A percentile compares a stretch with the other conserved stretches of the same genome.
phyloP scores from a whole-genome alignment of 805 yeast species.

The Pichia ethanolica region DNA sequence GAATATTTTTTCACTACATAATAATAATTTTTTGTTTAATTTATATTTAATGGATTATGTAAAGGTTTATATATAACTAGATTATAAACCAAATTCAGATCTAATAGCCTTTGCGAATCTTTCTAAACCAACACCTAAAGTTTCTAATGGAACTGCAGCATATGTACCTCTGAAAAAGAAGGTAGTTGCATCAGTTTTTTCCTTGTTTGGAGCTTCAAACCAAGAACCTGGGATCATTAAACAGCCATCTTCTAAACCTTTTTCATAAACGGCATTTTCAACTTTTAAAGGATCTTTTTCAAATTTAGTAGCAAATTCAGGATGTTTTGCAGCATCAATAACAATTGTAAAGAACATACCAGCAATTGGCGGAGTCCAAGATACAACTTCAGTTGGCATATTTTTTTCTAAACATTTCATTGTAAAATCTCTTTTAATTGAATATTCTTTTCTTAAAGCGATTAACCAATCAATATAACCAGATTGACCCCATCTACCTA shows the following conservation, averaged over 20 bases:
- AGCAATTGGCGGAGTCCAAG: conserved; percentile 59
- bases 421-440: conserved; percentile 81
- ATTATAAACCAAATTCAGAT: conserved; percentile 42
- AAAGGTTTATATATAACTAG: neutral
- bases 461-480: conserved; percentile 90
- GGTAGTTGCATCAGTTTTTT: conserved; percentile 34
- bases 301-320: conserved; percentile 53
- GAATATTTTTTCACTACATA: too few species aligned
- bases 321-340: conserved; percentile 75
- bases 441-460: conserved; percentile 73
- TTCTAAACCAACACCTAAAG: conserved; percentile 52
- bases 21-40: neutral
- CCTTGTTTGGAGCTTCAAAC: conserved; percentile 55
- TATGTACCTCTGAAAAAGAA: conserved; percentile 83
- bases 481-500: conserved; percentile 82
- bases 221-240: conserved; percentile 79
- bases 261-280: conserved; percentile 57
- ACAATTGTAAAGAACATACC: conserved; percentile 81
- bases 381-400: conserved; percentile 40
- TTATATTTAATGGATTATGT: neutral
- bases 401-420: conserved; percentile 62
- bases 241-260: conserved; percentile 51
- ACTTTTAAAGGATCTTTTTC: conserved; percentile 54
- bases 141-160: conserved; percentile 73
- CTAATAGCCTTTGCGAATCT: conserved; percentile 60